Percentiles rank a stretch among this genome's conserved stretches.
Evolutionary conservation across 768 basidiomycete species (phyloP).

Genomic region (Russula vinacea): DNA sequence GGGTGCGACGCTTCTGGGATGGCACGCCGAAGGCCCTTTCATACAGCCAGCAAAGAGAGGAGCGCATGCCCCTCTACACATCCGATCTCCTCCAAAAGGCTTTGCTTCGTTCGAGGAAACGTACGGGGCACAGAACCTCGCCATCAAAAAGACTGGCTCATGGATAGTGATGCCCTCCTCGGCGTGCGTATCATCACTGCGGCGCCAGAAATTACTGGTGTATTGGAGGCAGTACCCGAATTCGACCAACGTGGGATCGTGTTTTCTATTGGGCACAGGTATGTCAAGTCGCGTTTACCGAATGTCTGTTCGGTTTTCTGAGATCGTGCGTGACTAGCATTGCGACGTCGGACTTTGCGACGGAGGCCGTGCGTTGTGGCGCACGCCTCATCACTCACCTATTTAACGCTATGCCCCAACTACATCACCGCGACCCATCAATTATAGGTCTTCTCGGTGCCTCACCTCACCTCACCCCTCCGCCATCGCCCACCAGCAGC

Average conservation of each 20-base stretch:
- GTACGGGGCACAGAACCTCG: slow-evolving; percentile 66
- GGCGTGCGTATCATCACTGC: slow-evolving; percentile 80
- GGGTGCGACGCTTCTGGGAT: slow-evolving; percentile 77
- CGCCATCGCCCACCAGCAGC: slow-evolving; percentile 38
- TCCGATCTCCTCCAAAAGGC: slow-evolving; percentile 60
- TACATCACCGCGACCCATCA: slow-evolving; percentile 87
- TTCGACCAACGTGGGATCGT: slow-evolving; percentile 63
- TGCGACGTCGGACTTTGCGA: slow-evolving; percentile 71
- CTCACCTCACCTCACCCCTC: slow-evolving; percentile 56
- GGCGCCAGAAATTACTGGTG: slow-evolving; percentile 83
- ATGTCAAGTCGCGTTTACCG: slow-evolving; percentile 21
- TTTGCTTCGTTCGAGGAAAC: slow-evolving; percentile 67
- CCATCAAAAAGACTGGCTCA: slow-evolving; percentile 63
- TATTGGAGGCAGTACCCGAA: slow-evolving; percentile 63
- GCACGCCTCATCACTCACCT: slow-evolving; percentile 87
- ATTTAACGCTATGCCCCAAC: slow-evolving; percentile 90
- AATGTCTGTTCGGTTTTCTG: slow-evolving; percentile 1
- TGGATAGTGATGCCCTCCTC: slow-evolving; percentile 41
- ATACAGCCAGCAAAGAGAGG: slow-evolving; percentile 79
- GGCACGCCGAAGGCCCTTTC: slow-evolving; percentile 92
- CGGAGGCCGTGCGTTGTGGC: slow-evolving; percentile 64
- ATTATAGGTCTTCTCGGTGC: slow-evolving; percentile 86
- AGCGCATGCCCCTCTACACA: slow-evolving; percentile 69
- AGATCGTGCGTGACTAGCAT: slow-evolving; percentile 44
- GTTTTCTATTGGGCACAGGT: slow-evolving; percentile 91